A percentile compares a stretch with the other conserved stretches of the same genome.
phyloP scores from a whole-genome alignment of 164 flowering plant genomes.

The Chimonanthus praecox region DNA sequence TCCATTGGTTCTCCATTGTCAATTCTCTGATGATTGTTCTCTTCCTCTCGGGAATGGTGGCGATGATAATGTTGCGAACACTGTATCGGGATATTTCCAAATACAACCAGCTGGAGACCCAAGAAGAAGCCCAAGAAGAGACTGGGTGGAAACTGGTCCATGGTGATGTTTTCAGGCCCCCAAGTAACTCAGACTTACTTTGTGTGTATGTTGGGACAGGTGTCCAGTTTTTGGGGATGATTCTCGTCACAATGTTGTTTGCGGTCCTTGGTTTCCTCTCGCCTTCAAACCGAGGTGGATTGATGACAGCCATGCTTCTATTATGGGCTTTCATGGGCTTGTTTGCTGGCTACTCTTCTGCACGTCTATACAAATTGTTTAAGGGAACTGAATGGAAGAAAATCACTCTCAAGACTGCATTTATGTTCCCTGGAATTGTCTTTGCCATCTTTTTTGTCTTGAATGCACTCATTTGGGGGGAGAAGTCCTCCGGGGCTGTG shows the following conservation, averaged over 20 bases:
- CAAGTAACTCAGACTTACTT: slow-evolving; percentile 61
- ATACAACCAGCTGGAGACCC: slow-evolving; percentile 87
- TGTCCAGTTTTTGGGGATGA: slow-evolving; percentile 85
- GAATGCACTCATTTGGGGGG: slow-evolving; percentile 81
- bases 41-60: slow-evolving; percentile 91
- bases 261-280: slow-evolving; percentile 88
- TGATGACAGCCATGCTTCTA: slow-evolving; percentile 85
- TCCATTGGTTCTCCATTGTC: slow-evolving; percentile 87
- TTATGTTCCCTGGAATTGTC: slow-evolving; percentile 63
- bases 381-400: slow-evolving; percentile 87
- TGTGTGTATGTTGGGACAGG: slow-evolving; percentile 92
- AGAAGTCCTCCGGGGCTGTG: slow-evolving; percentile 82
- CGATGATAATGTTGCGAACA: slow-evolving; percentile 86
- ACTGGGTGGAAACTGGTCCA: slow-evolving; percentile 93
- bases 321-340: slow-evolving; percentile 93
- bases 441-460: slow-evolving; percentile 64
- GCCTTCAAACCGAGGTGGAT: slow-evolving; percentile 80
- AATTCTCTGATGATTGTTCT: slow-evolving; percentile 88
- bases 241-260: slow-evolving; percentile 76
- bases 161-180: slow-evolving; percentile 93
- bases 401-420: slow-evolving; percentile 69
- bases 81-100: slow-evolving; percentile 86
- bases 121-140: slow-evolving; percentile 93
- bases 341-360: slow-evolving; percentile 77
- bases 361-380: slow-evolving; percentile 86